Percentiles rank a stretch among this genome's conserved stretches.
Conservation (phyloP, 139 green algal species). For the Nannochloris sp. region DNA sequence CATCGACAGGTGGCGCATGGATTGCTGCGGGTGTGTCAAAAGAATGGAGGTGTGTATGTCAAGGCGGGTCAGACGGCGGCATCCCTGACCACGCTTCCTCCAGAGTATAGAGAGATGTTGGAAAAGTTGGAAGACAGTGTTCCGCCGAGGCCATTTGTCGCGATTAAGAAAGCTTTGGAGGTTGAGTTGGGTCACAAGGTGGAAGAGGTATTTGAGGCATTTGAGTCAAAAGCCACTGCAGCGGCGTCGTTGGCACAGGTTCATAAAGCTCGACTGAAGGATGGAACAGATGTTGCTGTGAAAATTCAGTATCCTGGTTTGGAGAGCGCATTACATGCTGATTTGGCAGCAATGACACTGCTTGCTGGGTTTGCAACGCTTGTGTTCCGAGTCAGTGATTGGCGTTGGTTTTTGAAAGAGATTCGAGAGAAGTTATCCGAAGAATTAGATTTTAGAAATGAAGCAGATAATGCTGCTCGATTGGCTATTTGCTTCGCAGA, state of each 20-base stretch:
- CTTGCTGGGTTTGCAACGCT: conserved; percentile 25
- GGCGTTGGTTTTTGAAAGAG: conserved; percentile 60
- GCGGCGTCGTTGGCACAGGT: conserved; percentile 75
- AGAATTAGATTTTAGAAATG: conserved; percentile 77
- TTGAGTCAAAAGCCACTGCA: conserved; percentile 49
- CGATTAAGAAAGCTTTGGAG: conserved; percentile 27
- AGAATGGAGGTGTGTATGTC: conserved; percentile 78
- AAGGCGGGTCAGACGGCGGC: conserved; percentile 78
- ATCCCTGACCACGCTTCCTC: conserved; percentile 43
- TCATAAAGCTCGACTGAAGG: conserved; percentile 44
- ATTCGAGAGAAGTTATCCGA: conserved; percentile 52
- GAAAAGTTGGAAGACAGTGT: conserved; percentile 63
- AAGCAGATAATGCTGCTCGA: conserved; percentile 44
- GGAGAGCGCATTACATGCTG: conserved; percentile 37
- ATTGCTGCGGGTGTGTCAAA: conserved; percentile 41
- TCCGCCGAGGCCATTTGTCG: conserved; percentile 40
- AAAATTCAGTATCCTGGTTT: conserved; percentile 75
- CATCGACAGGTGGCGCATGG: conserved; percentile 8
- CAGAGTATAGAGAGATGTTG: conserved; percentile 45
- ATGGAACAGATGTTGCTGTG: conserved; percentile 57
- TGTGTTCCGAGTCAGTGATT: conserved; percentile 47
- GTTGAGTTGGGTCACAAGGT: conserved; percentile 27
- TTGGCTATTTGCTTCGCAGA: conserved; percentile 26
- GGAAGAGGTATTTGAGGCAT: conserved; percentile 46
- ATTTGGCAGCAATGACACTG: conserved; percentile 52